phyloP scores from a whole-genome alignment of 495 filamentous ascomycete species.

The Penicillium coffeae region DNA sequence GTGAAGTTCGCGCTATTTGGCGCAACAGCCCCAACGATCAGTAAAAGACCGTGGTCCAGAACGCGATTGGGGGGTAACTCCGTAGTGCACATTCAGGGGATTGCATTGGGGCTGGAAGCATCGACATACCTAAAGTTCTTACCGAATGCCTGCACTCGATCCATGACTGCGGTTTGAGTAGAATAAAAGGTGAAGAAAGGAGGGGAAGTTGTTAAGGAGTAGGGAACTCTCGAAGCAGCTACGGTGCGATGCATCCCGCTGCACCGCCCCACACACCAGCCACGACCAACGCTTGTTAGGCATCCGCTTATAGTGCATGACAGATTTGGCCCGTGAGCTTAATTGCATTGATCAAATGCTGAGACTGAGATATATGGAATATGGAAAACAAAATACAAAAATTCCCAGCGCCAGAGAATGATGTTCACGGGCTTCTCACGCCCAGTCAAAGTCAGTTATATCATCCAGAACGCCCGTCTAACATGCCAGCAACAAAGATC shows the following conservation, averaged over 20 bases:
- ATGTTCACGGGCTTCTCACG: too few species aligned
- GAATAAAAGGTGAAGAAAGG: conserved; percentile 1
- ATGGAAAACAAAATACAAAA: conserved; percentile 2
- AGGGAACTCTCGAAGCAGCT: conserved; percentile 4
- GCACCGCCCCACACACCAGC: conserved; percentile 30
- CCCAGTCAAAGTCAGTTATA: too few species aligned
- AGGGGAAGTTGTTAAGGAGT: conserved; percentile 2
- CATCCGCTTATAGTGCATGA: not conserved
- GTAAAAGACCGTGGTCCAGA: conserved; percentile 14
- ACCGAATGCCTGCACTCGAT: conserved; percentile 68
- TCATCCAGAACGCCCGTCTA: too few species aligned
- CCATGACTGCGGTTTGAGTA: conserved; percentile 45
- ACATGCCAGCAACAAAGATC: too few species aligned
- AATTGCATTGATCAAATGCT: not conserved
- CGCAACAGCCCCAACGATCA: conserved; percentile 24
- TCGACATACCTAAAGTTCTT: conserved; percentile 65
- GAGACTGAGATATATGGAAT: not conserved
- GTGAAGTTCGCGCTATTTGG: conserved; percentile 65
- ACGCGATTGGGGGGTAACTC: conserved; percentile 4
- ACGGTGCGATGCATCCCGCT: conserved; percentile 16
- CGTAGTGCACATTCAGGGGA: not conserved
- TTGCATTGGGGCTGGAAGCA: not conserved
- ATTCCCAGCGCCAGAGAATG: conserved; percentile 3
- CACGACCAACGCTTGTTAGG: conserved; percentile 22
- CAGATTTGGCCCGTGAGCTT: not conserved